These are phyloP conservation scores for Solanum ossicruentum DNA, from an alignment of 257 asterid species.

Conservation along the genomic window DNA sequence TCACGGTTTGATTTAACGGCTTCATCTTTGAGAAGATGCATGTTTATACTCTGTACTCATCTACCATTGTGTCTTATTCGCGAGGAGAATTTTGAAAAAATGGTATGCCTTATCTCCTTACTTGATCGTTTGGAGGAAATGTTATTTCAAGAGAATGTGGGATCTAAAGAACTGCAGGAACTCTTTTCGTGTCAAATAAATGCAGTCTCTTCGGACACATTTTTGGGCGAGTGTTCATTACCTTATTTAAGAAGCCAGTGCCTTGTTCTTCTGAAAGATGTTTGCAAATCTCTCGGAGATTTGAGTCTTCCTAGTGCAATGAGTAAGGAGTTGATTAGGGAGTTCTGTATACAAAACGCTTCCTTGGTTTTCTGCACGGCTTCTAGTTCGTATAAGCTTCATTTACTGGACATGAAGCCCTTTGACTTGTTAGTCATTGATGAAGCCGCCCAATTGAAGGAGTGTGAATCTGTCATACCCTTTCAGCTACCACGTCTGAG, in stretches of 20 bases:
- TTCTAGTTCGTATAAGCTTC: slow-evolving; percentile 6
- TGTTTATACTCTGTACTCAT: neutral
- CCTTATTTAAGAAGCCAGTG: neutral
- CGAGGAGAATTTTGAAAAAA: neutral
- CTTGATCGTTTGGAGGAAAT: neutral
- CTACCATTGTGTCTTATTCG: neutral
- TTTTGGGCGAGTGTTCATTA: neutral
- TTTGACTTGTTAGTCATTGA: slow-evolving; percentile 1
- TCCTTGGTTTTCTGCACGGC: slow-evolving; percentile 2
- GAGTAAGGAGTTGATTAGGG: neutral
- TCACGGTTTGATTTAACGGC: neutral
- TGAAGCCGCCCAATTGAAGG: slow-evolving; percentile 8
- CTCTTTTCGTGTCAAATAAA: neutral
- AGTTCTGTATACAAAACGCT: neutral
- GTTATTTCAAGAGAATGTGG: neutral
- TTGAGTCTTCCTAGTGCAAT: neutral
- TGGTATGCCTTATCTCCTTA: neutral
- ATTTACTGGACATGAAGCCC: neutral
- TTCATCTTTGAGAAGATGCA: slow-evolving; percentile 2
- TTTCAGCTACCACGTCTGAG: neutral
- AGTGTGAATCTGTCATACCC: slow-evolving; percentile 7
- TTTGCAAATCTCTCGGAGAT: neutral
- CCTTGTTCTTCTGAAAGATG: neutral
- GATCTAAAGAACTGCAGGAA: neutral
- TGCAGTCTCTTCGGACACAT: neutral